phyloP scores from a whole-genome alignment of 2,329 filamentous ascomycete genomes.

The Aureobasidium sp. region DNA sequence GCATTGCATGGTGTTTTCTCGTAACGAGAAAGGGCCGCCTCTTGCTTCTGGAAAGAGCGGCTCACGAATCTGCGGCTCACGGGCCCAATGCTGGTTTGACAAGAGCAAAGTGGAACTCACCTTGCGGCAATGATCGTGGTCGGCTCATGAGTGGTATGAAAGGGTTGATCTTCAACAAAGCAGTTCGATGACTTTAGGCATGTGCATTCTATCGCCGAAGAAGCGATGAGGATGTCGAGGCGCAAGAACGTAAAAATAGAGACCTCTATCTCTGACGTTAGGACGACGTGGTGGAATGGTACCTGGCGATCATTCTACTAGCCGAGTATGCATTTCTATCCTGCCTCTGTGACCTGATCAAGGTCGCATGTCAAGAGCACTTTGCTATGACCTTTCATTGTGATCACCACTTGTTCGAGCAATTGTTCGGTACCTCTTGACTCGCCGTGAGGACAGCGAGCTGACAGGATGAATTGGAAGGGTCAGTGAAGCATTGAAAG shows the following conservation, averaged over 20 bases:
- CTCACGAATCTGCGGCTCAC: not conserved
- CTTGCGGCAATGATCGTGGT: not conserved
- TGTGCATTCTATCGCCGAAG: not conserved
- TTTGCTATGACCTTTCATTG: not conserved
- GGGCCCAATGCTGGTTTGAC: slow-evolving; percentile 5
- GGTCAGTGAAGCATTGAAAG: not conserved
- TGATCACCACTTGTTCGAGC: not conserved
- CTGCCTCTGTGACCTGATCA: not conserved
- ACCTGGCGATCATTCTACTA: slow-evolving; percentile 4
- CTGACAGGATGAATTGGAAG: not conserved
- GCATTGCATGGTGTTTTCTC: not conserved
- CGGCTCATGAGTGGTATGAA: not conserved
- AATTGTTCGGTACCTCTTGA: not conserved
- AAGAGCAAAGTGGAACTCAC: not conserved
- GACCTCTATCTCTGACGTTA: slow-evolving; percentile 1
- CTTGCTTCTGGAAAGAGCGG: slow-evolving; percentile 4
- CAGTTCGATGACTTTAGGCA: not conserved
- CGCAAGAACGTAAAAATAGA: not conserved
- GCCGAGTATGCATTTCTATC: not conserved
- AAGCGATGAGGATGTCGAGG: not conserved
- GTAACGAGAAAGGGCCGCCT: slow-evolving; percentile 3
- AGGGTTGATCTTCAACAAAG: not conserved
- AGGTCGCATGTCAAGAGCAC: not conserved
- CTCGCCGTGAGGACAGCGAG: not conserved
- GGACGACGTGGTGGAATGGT: not conserved